phyloP scores from a whole-genome alignment of 1,139 yeast species.

The Geotrichum klebahnii region DNA sequence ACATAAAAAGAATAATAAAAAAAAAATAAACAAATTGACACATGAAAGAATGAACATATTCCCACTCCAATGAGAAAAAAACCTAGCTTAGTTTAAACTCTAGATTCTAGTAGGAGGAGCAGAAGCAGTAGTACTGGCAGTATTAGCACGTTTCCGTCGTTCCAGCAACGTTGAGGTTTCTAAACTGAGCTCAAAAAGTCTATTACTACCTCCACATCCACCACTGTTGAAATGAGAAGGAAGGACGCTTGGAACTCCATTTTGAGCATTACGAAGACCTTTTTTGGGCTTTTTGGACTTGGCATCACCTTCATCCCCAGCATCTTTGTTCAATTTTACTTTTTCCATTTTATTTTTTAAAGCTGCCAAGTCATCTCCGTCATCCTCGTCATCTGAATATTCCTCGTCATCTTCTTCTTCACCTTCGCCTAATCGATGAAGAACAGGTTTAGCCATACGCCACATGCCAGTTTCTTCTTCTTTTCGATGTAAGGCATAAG shows the following conservation, averaged over 20 bases:
- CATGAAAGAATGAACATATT: no score
- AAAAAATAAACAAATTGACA: neutral
- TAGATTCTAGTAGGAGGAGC: neutral
- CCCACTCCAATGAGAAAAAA: no score
- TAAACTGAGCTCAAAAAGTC: conserved; percentile 21
- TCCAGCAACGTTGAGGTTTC: conserved; percentile 22
- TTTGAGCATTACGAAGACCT: neutral
- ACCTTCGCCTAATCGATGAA: conserved; percentile 4
- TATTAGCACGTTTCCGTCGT: conserved; percentile 19
- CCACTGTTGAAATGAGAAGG: conserved; percentile 10
- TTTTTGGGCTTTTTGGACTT: neutral
- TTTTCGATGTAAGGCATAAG: conserved; percentile 88
- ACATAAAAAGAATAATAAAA: neutral
- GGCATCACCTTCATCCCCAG: neutral
- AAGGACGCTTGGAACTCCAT: neutral
- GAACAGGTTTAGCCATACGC: conserved; percentile 1
- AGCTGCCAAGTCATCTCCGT: conserved; percentile 12
- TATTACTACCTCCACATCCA: conserved; percentile 10
- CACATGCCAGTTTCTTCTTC: conserved; percentile 67
- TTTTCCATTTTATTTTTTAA: neutral
- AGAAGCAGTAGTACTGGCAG: neutral
- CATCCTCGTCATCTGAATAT: conserved; percentile 2
- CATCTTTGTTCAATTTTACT: neutral
- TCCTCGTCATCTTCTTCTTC: conserved; percentile 20
- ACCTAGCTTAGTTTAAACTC: no score